These are phyloP conservation scores for Rhodomyrtus psidioides DNA, from an alignment of 441 rosid genomes.

Conservation along the genomic window DNA sequence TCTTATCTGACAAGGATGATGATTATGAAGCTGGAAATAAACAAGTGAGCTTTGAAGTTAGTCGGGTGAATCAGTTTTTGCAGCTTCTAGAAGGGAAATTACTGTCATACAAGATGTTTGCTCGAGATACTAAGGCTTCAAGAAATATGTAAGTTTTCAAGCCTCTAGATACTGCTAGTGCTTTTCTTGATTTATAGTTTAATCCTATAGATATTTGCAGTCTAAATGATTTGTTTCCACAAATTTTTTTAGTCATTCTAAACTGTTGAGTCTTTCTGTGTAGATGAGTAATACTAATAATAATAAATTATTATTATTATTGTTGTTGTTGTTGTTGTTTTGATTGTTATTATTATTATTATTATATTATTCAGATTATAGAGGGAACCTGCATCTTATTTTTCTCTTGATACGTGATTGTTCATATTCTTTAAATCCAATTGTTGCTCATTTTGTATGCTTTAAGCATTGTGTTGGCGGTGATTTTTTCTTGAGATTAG, in stretches of 20 bases:
- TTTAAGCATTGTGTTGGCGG: background rate
- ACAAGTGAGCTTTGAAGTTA: constrained; percentile 45
- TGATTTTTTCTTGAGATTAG: background rate
- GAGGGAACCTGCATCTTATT: background rate
- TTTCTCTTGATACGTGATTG: background rate
- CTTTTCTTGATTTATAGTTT: background rate
- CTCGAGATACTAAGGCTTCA: constrained; percentile 94
- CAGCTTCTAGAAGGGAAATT: constrained; percentile 77
- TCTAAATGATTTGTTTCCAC: background rate
- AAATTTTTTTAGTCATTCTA: background rate
- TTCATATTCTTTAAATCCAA: background rate
- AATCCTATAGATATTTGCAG: background rate
- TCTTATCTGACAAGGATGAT: constrained; percentile 11
- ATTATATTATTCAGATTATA: background rate
- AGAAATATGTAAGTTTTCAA: constrained; percentile 67
- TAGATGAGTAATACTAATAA: background rate
- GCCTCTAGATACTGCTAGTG: background rate
- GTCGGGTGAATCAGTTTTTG: constrained; percentile 67
- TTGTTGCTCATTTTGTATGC: background rate
- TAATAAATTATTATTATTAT: too few species aligned
- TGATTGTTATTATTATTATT: too few species aligned
- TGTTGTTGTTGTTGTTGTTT: too few species aligned
- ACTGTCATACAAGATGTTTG: constrained; percentile 81
- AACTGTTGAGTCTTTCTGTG: background rate
- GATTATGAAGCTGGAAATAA: constrained; percentile 33